These are phyloP conservation scores for Sarocladium brachiariae DNA, from an alignment of 2,329 filamentous ascomycete genomes.

Conservation along the genomic window DNA sequence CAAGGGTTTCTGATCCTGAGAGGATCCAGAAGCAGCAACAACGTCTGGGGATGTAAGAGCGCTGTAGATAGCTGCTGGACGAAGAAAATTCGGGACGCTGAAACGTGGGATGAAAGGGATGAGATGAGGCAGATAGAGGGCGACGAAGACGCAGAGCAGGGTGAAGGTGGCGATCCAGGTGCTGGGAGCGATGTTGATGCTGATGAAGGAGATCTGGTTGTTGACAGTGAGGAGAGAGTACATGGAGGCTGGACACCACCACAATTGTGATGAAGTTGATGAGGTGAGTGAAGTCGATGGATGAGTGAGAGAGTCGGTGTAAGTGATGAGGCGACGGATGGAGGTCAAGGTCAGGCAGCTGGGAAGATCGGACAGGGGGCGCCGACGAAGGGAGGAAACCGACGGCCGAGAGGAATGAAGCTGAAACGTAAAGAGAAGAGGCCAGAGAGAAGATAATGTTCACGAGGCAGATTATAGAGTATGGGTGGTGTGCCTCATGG, in stretches of 20 bases:
- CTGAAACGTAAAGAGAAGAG: not conserved
- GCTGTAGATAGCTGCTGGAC: conserved; percentile 7
- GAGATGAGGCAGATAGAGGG: conserved; percentile 37
- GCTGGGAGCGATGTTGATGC: conserved; percentile 50
- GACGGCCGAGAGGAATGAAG: not conserved
- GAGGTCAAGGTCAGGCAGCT: not conserved
- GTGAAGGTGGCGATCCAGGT: conserved; percentile 47
- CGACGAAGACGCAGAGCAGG: conserved; percentile 43
- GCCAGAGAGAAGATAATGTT: not conserved
- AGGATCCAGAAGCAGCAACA: too few species aligned
- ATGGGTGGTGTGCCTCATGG: too few species aligned
- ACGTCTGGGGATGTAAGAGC: not conserved
- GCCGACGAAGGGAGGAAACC: not conserved
- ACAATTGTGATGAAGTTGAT: too few species aligned
- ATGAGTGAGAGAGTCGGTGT: conserved; percentile 1
- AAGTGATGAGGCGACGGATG: not conserved
- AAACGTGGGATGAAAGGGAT: conserved; percentile 27
- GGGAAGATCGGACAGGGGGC: not conserved
- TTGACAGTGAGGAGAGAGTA: conserved; percentile 53
- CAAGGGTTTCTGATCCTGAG: conserved; percentile 19
- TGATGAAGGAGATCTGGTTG: conserved; percentile 55
- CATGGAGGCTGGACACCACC: too few species aligned
- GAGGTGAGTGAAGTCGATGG: not conserved
- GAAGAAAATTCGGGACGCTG: conserved; percentile 22
- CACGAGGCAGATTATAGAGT: not conserved